These are phyloP conservation scores for Leishmania amazonensis DNA, from an alignment of 208 protist species.

Conservation along the genomic window DNA sequence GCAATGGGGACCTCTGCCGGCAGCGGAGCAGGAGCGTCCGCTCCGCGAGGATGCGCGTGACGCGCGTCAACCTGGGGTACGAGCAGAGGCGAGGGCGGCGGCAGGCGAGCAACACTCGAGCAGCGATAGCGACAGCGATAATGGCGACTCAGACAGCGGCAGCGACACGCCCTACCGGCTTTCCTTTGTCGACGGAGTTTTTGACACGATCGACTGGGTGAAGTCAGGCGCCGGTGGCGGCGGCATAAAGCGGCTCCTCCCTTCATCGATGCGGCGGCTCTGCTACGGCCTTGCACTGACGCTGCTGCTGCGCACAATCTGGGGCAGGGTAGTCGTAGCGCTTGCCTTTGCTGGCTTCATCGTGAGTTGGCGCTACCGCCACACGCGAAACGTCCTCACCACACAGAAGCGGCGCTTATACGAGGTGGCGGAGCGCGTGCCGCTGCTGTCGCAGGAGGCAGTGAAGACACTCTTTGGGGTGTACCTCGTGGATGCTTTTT, in stretches of 20 bases:
- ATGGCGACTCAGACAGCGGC: neutral
- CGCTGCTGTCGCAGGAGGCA: slow-evolving; percentile 35
- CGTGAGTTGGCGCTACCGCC: slow-evolving; percentile 33
- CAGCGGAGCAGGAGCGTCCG: neutral
- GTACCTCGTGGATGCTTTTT: slow-evolving; percentile 52
- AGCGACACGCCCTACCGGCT: neutral
- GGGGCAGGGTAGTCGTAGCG: slow-evolving; percentile 21
- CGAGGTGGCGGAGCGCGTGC: slow-evolving; percentile 49
- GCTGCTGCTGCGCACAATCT: slow-evolving; percentile 29
- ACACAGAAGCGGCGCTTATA: slow-evolving; percentile 43
- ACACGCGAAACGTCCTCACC: slow-evolving; percentile 37
- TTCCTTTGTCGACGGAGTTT: slow-evolving; percentile 30
- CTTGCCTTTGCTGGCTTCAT: slow-evolving; percentile 17
- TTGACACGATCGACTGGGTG: slow-evolving; percentile 24
- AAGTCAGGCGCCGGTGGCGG: slow-evolving; percentile 9
- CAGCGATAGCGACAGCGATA: neutral
- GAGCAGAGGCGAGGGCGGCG: neutral
- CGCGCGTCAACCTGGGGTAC: neutral
- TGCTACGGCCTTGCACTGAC: slow-evolving; percentile 20
- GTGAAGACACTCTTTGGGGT: slow-evolving; percentile 53
- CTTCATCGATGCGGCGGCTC: slow-evolving; percentile 5
- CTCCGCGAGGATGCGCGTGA: neutral
- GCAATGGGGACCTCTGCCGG: slow-evolving; percentile 12
- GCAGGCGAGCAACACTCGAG: slow-evolving; percentile 1
- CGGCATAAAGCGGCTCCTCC: neutral